Evolutionary conservation across 139 green algal genomes (phyloP).

Genomic region (Mesostigma viride): DNA sequence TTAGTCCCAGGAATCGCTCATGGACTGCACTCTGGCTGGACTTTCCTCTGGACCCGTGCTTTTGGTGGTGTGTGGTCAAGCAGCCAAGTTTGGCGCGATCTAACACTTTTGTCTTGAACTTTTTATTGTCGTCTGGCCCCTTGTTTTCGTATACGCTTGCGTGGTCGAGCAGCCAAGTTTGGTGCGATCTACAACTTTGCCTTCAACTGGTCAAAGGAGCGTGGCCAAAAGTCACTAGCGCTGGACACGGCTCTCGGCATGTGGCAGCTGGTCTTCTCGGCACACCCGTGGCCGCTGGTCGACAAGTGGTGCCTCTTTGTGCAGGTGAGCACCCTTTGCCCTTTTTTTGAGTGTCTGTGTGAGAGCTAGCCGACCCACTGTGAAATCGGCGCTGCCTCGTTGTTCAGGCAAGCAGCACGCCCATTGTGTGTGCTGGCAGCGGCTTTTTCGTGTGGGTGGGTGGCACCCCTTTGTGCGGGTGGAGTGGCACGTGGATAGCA

Average conservation of each 20-base stretch:
- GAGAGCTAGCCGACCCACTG: neutral
- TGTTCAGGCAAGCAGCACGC: too few relatives aligned
- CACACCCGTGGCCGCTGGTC: slow-evolving; percentile 41
- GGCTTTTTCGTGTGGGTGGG: neutral
- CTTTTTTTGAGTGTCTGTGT: neutral
- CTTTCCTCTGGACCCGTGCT: too few relatives aligned
- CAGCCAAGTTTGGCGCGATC: too few relatives aligned
- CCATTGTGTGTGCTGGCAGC: neutral
- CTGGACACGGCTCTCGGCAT: slow-evolving; percentile 82
- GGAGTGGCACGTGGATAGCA: too few relatives aligned
- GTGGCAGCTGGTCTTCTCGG: slow-evolving; percentile 73
- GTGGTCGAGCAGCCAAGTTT: slow-evolving; percentile 30
- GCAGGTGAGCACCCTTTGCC: slow-evolving; percentile 18
- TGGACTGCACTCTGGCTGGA: too few relatives aligned
- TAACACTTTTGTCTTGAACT: too few relatives aligned
- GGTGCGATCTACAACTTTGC: slow-evolving; percentile 38
- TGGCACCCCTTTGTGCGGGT: too few relatives aligned
- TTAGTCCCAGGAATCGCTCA: too few relatives aligned
- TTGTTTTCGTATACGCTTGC: too few relatives aligned
- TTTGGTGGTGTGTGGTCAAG: too few relatives aligned
- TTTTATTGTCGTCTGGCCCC: too few relatives aligned
- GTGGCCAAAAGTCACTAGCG: slow-evolving; percentile 84
- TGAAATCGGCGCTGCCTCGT: neutral
- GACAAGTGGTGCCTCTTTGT: slow-evolving; percentile 77
- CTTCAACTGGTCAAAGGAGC: slow-evolving; percentile 53